Conservation (phyloP, 805 yeast genomes). For the Blastobotrys muscicola region DNA sequence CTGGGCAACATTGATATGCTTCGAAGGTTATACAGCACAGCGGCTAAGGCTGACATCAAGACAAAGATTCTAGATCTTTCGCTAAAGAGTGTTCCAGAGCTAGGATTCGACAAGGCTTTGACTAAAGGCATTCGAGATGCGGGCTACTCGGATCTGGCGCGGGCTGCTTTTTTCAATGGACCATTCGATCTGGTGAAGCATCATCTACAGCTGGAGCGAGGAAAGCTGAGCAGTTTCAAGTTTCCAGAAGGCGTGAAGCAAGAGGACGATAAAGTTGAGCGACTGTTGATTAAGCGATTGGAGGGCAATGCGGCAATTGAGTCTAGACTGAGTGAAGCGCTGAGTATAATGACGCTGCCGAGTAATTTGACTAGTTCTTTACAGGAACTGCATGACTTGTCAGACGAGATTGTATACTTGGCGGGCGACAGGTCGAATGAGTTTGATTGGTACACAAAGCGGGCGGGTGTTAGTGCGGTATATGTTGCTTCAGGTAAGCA, state of each 20-base stretch:
- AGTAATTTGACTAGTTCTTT: constrained; percentile 46
- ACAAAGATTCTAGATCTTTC: constrained; percentile 34
- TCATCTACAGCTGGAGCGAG: constrained; percentile 37
- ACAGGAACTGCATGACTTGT: constrained; percentile 59
- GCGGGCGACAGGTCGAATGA: constrained; percentile 74
- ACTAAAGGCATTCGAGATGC: constrained; percentile 39
- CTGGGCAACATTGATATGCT: not conserved
- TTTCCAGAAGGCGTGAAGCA: constrained; percentile 31
- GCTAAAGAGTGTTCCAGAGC: constrained; percentile 35
- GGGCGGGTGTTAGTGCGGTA: constrained; percentile 58
- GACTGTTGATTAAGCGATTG: constrained; percentile 37
- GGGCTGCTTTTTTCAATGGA: constrained; percentile 35
- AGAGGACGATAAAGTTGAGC: constrained; percentile 38
- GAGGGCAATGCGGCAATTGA: constrained; percentile 32
- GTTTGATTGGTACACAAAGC: constrained; percentile 87
- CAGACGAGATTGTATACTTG: constrained; percentile 75
- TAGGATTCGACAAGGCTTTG: constrained; percentile 45
- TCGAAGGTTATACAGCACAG: constrained; percentile 3
- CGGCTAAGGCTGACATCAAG: not conserved
- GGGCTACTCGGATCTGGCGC: constrained; percentile 44
- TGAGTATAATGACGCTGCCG: constrained; percentile 59
- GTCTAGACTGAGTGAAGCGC: constrained; percentile 31
- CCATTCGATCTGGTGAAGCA: constrained; percentile 46
- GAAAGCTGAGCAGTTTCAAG: constrained; percentile 17
- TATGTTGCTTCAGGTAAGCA: constrained; percentile 44